Percentiles rank a stretch among this genome's conserved stretches.
phyloP scores from a whole-genome alignment of 495 filamentous ascomycete genomes.

The Penicillium coprophilum region DNA sequence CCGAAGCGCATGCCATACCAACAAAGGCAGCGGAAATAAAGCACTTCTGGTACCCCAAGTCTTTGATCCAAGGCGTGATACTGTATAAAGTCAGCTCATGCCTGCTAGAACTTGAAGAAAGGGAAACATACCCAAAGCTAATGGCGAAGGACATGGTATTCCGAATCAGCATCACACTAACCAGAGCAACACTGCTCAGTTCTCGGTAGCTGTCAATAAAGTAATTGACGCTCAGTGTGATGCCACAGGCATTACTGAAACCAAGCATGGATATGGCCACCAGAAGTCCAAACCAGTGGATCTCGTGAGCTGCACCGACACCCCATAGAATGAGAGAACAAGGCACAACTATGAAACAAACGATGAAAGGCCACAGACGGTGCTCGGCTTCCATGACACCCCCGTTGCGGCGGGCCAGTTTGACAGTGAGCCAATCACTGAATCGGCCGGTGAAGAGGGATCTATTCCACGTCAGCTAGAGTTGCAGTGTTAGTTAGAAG shows the following conservation, averaged over 20 bases:
- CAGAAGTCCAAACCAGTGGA: constrained; percentile 63
- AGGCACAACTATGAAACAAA: constrained; percentile 56
- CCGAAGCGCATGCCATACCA: constrained; percentile 52
- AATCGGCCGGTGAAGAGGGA: constrained; percentile 53
- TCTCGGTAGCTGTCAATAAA: constrained; percentile 64
- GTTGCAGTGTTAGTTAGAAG: not conserved
- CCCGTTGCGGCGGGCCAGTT: constrained; percentile 59
- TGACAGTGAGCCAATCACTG: constrained; percentile 59
- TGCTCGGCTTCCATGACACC: constrained; percentile 63
- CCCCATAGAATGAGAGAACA: constrained; percentile 63
- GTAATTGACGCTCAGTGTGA: constrained; percentile 62
- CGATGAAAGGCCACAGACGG: constrained; percentile 60
- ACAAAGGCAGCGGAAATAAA: constrained; percentile 63
- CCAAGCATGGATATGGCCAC: constrained; percentile 63
- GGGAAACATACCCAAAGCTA: constrained; percentile 49
- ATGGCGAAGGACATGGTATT: constrained; percentile 67
- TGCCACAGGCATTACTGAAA: constrained; percentile 55
- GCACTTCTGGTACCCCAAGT: constrained; percentile 61
- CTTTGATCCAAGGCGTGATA: constrained; percentile 62
- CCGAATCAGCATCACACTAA: constrained; percentile 62
- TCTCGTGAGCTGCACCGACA: constrained; percentile 60
- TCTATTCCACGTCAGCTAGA: constrained; percentile 21
- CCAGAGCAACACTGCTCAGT: constrained; percentile 60
- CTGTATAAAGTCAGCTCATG: constrained; percentile 29
- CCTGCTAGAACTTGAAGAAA: not conserved